These are phyloP conservation scores for Ganoderma boninense DNA, from an alignment of 1,284 basidiomycete species.

Conservation along the genomic window DNA sequence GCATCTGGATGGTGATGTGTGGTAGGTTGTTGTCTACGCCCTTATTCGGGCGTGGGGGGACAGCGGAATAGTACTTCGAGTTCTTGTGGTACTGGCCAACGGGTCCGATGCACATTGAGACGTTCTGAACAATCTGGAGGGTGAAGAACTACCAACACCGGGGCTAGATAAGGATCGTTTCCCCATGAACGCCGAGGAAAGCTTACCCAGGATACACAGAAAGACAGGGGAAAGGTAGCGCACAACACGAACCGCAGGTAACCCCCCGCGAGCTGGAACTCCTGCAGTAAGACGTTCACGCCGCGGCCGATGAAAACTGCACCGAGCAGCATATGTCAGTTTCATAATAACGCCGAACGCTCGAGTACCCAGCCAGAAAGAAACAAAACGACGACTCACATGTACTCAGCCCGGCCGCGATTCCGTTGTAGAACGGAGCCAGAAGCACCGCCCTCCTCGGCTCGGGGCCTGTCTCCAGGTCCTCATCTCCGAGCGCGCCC, in stretches of 20 bases:
- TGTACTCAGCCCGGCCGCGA: conserved; percentile 49
- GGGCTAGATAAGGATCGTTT: conserved; percentile 19
- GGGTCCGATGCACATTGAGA: conserved; percentile 53
- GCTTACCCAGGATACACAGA: conserved; percentile 50
- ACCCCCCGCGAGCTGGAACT: conserved; percentile 54
- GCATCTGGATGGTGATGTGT: conserved; percentile 64
- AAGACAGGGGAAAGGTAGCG: conserved; percentile 51
- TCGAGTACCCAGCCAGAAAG: not conserved
- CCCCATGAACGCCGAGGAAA: not conserved
- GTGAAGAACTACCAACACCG: conserved; percentile 41
- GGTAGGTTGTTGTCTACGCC: conserved; percentile 54
- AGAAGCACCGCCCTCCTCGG: conserved; percentile 50
- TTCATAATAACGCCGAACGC: not conserved
- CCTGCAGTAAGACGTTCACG: conserved; percentile 50
- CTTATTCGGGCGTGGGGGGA: conserved; percentile 50
- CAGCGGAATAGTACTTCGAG: conserved; percentile 56
- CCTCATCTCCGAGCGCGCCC: conserved; percentile 36
- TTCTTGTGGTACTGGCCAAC: conserved; percentile 59
- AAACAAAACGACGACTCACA: conserved; percentile 36
- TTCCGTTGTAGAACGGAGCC: conserved; percentile 57
- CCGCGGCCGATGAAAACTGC: conserved; percentile 51
- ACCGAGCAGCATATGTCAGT: not conserved
- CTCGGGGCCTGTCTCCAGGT: conserved; percentile 41
- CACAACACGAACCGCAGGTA: conserved; percentile 54
- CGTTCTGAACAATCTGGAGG: conserved; percentile 49